phyloP scores from a whole-genome alignment of 495 filamentous ascomycete species.

The Hypoxylon fragiforme region DNA sequence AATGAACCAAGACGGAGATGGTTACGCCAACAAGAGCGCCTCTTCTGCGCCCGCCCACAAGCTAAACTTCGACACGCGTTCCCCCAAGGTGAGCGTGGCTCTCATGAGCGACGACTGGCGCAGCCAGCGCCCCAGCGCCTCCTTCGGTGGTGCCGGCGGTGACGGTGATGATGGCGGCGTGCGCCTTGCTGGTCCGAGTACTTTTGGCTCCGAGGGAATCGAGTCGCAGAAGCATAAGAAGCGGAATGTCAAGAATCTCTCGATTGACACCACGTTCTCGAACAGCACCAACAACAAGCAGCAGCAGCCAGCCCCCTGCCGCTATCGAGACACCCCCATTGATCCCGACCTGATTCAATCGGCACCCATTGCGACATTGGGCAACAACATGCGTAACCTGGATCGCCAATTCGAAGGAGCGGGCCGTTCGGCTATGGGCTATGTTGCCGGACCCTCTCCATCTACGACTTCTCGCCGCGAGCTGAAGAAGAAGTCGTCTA shows the following conservation, averaged over 20 bases:
- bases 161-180: too few relatives aligned
- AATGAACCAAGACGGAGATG: too few relatives aligned
- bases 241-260: neutral
- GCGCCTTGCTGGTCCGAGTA: neutral
- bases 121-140: constrained; percentile 1
- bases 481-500: too few relatives aligned
- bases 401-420: neutral
- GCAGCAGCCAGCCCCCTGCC: neutral
- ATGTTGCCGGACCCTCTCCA: too few relatives aligned
- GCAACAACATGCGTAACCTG: neutral
- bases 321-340: constrained; percentile 10
- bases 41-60: neutral
- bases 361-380: constrained; percentile 17
- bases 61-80: neutral
- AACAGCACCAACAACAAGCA: too few relatives aligned
- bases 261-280: neutral
- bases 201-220: constrained; percentile 8
- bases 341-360: constrained; percentile 26
- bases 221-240: constrained; percentile 5
- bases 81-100: constrained; percentile 14
- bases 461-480: too few relatives aligned
- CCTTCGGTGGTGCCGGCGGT: neutral
- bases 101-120: constrained; percentile 21
- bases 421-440: too few relatives aligned
- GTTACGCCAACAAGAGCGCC: too few relatives aligned